Percentiles rank a stretch among this genome's conserved stretches.
Conservation (phyloP, 2,329 filamentous ascomycete genomes). For the Graphilbum sp. region DNA sequence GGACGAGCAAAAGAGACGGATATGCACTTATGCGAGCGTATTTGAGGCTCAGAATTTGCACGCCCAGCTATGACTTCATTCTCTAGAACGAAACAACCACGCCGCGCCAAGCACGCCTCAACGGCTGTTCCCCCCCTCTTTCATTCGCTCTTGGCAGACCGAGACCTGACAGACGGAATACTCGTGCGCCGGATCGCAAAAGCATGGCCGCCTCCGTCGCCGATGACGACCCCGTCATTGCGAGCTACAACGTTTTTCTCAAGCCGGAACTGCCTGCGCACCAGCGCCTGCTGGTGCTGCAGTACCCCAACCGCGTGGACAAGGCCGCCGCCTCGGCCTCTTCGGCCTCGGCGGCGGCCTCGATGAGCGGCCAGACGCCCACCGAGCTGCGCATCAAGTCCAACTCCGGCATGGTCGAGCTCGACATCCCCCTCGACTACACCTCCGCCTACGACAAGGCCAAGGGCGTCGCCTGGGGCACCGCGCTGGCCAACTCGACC, state of each 20-base stretch:
- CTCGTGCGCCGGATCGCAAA: too few relatives aligned
- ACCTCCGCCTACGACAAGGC: constrained; percentile 61
- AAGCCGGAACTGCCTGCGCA: constrained; percentile 50
- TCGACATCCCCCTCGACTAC: constrained; percentile 74
- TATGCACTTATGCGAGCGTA: too few relatives aligned
- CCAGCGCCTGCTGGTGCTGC: constrained; percentile 63
- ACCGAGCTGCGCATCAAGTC: constrained; percentile 69
- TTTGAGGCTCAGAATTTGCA: too few relatives aligned
- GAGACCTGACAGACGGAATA: too few relatives aligned
- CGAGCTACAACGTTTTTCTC: constrained; percentile 72
- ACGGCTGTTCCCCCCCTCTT: too few relatives aligned
- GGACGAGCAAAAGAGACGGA: too few relatives aligned
- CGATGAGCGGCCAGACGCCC: constrained; percentile 32
- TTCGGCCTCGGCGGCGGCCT: constrained; percentile 4
- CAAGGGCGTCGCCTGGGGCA: constrained; percentile 71
- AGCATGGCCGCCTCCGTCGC: background rate
- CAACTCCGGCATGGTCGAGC: constrained; percentile 66
- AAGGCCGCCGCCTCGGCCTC: constrained; percentile 23
- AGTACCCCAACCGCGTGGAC: constrained; percentile 67
- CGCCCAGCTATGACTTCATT: too few relatives aligned
- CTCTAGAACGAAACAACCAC: too few relatives aligned
- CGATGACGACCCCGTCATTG: constrained; percentile 46
- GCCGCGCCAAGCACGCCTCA: too few relatives aligned
- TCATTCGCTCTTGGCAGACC: too few relatives aligned
- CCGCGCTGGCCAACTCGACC: constrained; percentile 48